phyloP scores from a whole-genome alignment of 176 grass and related monocot genomes.

The Carex kokanica region DNA sequence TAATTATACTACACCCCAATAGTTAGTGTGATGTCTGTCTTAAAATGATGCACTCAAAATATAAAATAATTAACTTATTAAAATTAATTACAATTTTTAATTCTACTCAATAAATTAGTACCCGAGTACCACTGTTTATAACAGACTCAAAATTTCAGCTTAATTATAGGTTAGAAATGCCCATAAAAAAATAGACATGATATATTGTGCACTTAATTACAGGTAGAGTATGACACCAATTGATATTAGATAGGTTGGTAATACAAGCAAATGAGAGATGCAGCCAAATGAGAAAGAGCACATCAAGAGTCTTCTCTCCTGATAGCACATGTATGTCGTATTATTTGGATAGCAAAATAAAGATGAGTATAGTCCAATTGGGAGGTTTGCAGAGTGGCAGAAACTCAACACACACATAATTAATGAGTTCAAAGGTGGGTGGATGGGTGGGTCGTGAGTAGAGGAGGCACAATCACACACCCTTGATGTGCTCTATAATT shows the following conservation, averaged over 20 bases:
- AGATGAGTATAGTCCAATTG: neutral
- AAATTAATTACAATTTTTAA: neutral
- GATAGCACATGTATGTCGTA: slow-evolving; percentile 20
- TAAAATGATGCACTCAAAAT: neutral
- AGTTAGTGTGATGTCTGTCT: neutral
- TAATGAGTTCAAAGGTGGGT: slow-evolving; percentile 38
- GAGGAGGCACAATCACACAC: slow-evolving; percentile 38
- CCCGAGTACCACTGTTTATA: neutral
- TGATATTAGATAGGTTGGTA: slow-evolving; percentile 7
- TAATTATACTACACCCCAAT: neutral
- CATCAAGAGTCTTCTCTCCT: neutral
- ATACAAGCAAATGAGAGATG: slow-evolving; percentile 6
- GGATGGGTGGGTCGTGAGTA: slow-evolving; percentile 34
- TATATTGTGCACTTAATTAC: neutral
- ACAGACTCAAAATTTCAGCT: neutral
- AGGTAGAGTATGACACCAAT: slow-evolving; percentile 14
- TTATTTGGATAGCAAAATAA: slow-evolving; percentile 18
- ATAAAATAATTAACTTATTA: neutral
- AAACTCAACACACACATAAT: slow-evolving; percentile 31
- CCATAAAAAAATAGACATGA: neutral
- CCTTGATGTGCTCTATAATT: slow-evolving; percentile 44
- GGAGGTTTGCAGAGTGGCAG: neutral
- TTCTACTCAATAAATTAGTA: neutral
- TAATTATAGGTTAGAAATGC: neutral
- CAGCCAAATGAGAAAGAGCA: slow-evolving; percentile 1